Evolutionary conservation across 192 early-diverging fungal genomes (phyloP), one percentile per base, ranked within the genome.

Genomic region (Coemansia sp.): DNA sequence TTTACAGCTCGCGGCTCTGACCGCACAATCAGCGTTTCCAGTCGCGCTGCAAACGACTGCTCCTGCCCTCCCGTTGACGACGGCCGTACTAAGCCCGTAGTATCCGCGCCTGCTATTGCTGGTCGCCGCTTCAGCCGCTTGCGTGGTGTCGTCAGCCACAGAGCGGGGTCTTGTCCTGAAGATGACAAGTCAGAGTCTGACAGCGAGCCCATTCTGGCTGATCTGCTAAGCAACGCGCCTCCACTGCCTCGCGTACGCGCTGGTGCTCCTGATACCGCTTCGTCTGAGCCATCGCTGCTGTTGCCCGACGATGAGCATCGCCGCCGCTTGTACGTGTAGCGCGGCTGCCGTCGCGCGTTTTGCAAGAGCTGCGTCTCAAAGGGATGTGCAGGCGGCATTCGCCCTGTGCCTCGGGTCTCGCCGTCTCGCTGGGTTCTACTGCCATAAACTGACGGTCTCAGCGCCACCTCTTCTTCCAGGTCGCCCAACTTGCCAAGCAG

Each of bases 61-160:
- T 31, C 34, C 58, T 73, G 64, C 60, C 46, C 21, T 29, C 25
- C 48, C 4, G 55, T 31, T 15, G 53, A 31, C 11, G 53, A 55
- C 44, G 45, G 3, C 4, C 25, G 17, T 2, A n/a, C 42, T 29
- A 21, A 9, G 46, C 46, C 32, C 9, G 66, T 25, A 27, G 66
- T 5, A n/a, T 37, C 42, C 0, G 25, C 5, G 25, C 58, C 31
- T 4, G 45, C 19, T 25, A 21, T 38, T 11, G 67, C 63, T 17
- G 19, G 14, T 0, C 75, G 34, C 27, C 72, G 68, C 36, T 70
- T 64, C 32, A 53, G 63, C 2, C 75, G 75, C 62, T 83, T 83
- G 5, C 76, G 80, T 6, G 80, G 80, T 5, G 80, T 83, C 4
- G 80, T 75, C 36, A 83, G 76, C 80, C 75, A 83, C 12, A 61